Evolutionary conservation across 1,139 yeast species (phyloP), one percentile per base, ranked within the genome.

Genomic region (Torulaspora globosa): DNA sequence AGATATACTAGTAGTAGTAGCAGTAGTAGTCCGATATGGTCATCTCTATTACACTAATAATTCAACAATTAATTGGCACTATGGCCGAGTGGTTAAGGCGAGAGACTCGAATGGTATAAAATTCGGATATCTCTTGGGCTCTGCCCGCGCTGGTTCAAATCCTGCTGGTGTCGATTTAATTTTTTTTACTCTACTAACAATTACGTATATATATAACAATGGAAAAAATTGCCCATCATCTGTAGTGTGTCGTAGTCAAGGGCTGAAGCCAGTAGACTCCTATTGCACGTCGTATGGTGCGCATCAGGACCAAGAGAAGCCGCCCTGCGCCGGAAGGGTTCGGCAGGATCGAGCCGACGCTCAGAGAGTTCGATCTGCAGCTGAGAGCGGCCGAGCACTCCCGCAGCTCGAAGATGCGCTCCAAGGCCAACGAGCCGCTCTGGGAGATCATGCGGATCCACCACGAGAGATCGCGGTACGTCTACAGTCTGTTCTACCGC

Each of bases 381-480:
- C 70, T 88, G 50, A 82, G 80, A 62, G 80, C 76, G 26, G 79
- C 82, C 4, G 84, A 79, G 61, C 55, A 66, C 1, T 56, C 64
- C 29, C 48, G 50, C 29, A 52, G 53, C 6, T 58, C 66, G 5
- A 58, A 50, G 42, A 41, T 61, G n/a, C 27, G 51, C 5, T 47
- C 56, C n/a, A 57, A 52, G 27, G 52, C 63, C 47, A 73, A 75
- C 45, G 81, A 80, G 53, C 70, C 82, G 3, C 66, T 82, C n/a
- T 86, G 95, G 88, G 83, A 83, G 46, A 79, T 88, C 24, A 73
- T 78, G 54, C 80, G 76, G 57, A 66, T 87, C 19, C 76, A 82
- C 55, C 94, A 87, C 62, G 92, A 86, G 58, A 75, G 84, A 39
- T 79, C 92, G 1, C 68, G 92, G 41, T 89, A 88, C 59, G 73